Base-by-base conservation (phyloP, 345 rosid species). In the Noccaea caerulescens region DNA sequence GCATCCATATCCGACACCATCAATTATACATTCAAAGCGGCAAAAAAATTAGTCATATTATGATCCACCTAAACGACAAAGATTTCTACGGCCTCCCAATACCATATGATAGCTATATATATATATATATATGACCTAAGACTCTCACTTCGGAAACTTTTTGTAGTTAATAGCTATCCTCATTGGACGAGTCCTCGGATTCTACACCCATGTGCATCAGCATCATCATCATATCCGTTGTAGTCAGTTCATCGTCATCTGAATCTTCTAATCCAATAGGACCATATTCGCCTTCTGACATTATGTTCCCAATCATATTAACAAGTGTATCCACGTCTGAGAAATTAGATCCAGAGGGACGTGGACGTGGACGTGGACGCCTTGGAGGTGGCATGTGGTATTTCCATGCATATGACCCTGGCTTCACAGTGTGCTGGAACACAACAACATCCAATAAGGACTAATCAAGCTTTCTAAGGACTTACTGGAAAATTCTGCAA, bases 391-490 rank as follows among this genome's bases (percentile, higher is more conserved):
- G 85, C 77, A 87, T 78, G 82, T 79, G 77, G 80, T 84, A 80
- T 78, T 77, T 84, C 93, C 95, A 88, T 77, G 83, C 76, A 77
- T 85, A 92, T 51, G 96, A 89, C 72, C 96, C 89, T 57, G 87
- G 87, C 91, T 79, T 86, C 79, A 89, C 85, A 11, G 82, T 80
- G 83, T 81, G 87, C 86, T 80, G 84, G 87, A 84, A 88, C 77
- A 83, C 80, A 84, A 85, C 73, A 85, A 75, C 73, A 75, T 68
- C 73, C 69, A 84, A 75, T 76, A 83, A 69, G 72, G 72, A 74
- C 83, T 81, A 79, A 75, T 74, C 72, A 73, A 72, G 50, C 78
- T 72, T 72, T 45, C 80, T 71, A 79, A 69, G 72, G 55, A 44
- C 69, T 59, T 45, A 25, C 11, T 32, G 16, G 45, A 50, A 73